Base-by-base conservation (phyloP, 768 basidiomycete species). In the Lactifluus volemus region DNA sequence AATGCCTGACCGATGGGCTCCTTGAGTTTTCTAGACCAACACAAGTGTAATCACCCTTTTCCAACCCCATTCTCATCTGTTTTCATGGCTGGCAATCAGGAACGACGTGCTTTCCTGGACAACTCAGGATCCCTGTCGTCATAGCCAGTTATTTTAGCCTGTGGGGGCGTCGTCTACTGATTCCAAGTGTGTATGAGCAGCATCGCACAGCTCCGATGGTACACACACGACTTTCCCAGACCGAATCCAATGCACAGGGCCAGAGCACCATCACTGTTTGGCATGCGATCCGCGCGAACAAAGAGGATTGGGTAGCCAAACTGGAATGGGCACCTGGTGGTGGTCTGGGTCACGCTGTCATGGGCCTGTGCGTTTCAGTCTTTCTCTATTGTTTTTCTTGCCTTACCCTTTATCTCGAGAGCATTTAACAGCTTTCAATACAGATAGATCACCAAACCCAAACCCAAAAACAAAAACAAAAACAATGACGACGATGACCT, bases 241-340 rank as follows among this genome's bases (percentile, higher is more conserved):
- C 89, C 48, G 79, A 79, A 36, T 79, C 82, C 54, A 78, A 73
- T 68, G 73, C 77, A 60, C 85, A 75, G 65, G 89, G 88, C 25
- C 81, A 83, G 69, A 86, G 80, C 67, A 79, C 86, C 56, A 91
- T 89, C 25, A 90, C 87, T 21, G 77, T 92, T 59, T 89, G 82
- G 83, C 84, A 87, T 60, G 76, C 86, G n/a, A 85, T 89, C 68
- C 86, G 89, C 53, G 79, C 86, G 60, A 89, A 86, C 76, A 89
- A 87, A 71, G 89, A 92, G 75, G 90, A 93, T 72, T 84, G 89
- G 49, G 85, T 92, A 69, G 90, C 90, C 65, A 90, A 85, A 75
- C 82, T 92, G 56, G 91, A 93, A 73, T 93, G 90, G 90, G 81
- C 87, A 58, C 76, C 85, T 51, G 89, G 83, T 66, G 90, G 89